A percentile compares a stretch with the other conserved stretches of the same genome.
Conservation (phyloP, 805 yeast genomes). For the Debaryomyces hansenii region DNA sequence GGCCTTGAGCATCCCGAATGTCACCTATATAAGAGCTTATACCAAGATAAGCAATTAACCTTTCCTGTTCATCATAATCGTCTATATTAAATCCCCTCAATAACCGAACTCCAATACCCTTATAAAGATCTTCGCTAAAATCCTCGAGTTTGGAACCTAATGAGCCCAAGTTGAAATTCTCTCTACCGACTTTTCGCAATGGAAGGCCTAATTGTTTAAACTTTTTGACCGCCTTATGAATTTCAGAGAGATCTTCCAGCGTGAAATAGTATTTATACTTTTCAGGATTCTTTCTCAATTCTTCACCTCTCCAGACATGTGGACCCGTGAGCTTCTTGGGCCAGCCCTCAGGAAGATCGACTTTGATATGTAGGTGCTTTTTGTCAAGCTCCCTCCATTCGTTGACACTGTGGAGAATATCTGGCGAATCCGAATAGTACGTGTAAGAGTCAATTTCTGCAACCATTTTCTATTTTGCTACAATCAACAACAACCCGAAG, state of each 20-base stretch:
- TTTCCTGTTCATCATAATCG: constrained; percentile 6
- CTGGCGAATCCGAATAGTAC: constrained; percentile 6
- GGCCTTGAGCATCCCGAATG: constrained; percentile 11
- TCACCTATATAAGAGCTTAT: constrained; percentile 10
- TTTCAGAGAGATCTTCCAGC: constrained; percentile 5
- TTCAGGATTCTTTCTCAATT: constrained; percentile 5
- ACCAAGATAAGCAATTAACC: constrained; percentile 9
- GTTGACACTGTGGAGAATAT: constrained; percentile 5
- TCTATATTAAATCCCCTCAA: constrained; percentile 9
- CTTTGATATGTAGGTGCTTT: background rate
- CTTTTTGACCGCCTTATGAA: constrained; percentile 3
- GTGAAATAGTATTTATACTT: constrained; percentile 7
- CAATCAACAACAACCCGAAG: too few relatives aligned
- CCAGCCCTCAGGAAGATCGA: constrained; percentile 8
- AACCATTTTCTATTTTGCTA: too few relatives aligned
- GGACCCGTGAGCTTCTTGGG: constrained; percentile 8
- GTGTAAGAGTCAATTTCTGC: background rate
- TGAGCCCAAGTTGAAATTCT: constrained; percentile 4
- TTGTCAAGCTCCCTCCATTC: constrained; percentile 6
- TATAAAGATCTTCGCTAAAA: constrained; percentile 7
- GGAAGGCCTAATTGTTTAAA: constrained; percentile 1
- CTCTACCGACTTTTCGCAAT: constrained; percentile 3
- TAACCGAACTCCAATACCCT: constrained; percentile 9
- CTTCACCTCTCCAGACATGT: constrained; percentile 8
- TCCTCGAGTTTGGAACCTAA: constrained; percentile 6